A percentile compares a stretch with the other conserved stretches of the same genome.
These are phyloP conservation scores for Davidsoniella eucalypti DNA, from an alignment of 2,329 filamentous ascomycete genomes.

Conservation along the genomic window DNA sequence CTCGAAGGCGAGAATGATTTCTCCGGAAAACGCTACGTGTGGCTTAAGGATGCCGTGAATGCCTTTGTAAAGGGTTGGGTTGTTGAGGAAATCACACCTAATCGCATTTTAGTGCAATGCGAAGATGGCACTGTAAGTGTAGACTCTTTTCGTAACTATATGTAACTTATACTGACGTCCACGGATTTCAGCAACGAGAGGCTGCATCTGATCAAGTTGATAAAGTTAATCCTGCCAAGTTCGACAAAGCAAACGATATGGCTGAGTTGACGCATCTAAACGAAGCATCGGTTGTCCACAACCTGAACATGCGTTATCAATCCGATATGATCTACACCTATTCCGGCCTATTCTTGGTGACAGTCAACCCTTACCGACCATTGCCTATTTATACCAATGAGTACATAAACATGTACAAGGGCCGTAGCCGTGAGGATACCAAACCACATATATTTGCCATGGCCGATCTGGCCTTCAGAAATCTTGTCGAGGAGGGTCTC, in stretches of 20 bases:
- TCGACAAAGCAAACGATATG: conserved; percentile 99
- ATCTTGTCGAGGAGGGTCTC: conserved; percentile 81
- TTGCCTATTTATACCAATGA: conserved; percentile 92
- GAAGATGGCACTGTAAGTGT: conserved; percentile 73
- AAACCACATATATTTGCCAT: conserved; percentile 96
- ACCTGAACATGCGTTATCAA: conserved; percentile 87
- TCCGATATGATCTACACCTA: conserved; percentile 97
- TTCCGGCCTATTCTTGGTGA: conserved; percentile 89
- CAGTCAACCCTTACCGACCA: conserved; percentile 90
- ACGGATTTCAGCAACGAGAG: conserved; percentile 54
- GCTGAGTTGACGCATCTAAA: conserved; percentile 95
- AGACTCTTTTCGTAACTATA: neutral
- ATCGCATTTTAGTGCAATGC: conserved; percentile 69
- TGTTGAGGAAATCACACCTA: conserved; percentile 57
- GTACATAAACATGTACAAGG: conserved; percentile 97
- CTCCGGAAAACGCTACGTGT: conserved; percentile 95
- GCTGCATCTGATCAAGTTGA: conserved; percentile 77
- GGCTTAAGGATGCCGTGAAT: conserved; percentile 72
- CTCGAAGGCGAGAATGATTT: conserved; percentile 98
- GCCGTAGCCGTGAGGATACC: conserved; percentile 77
- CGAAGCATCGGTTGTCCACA: conserved; percentile 94
- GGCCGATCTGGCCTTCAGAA: conserved; percentile 91
- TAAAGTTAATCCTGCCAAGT: conserved; percentile 98
- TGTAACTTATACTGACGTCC: conserved; percentile 9
- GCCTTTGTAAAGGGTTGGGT: conserved; percentile 92